Evolutionary conservation across 345 rosid species (phyloP).

Genomic region (Bretschneidera sinensis): DNA sequence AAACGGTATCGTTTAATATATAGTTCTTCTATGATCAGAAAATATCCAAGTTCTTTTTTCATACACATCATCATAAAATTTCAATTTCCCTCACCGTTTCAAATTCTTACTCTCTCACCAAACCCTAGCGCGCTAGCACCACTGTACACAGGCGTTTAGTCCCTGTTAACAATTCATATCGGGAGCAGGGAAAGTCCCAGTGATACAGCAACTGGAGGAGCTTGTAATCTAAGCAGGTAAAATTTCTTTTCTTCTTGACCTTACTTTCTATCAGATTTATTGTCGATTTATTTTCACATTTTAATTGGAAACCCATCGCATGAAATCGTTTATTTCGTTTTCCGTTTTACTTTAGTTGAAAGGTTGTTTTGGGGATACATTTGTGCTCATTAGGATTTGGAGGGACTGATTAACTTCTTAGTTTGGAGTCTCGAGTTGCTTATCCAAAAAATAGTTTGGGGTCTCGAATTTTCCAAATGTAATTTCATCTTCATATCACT

Average conservation of each 20-base stretch:
- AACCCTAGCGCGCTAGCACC: conserved; percentile 32
- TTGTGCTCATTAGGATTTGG: background rate
- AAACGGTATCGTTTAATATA: too few species aligned
- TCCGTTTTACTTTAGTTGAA: too few species aligned
- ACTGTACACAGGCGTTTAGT: background rate
- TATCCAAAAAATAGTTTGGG: too few species aligned
- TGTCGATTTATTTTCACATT: too few species aligned
- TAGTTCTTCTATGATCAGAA: too few species aligned
- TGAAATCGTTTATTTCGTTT: too few species aligned
- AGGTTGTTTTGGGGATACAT: too few species aligned
- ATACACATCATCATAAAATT: background rate
- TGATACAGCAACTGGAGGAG: background rate
- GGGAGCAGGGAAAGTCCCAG: background rate
- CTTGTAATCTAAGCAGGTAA: background rate
- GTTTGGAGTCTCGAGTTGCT: too few species aligned
- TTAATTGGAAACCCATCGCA: too few species aligned
- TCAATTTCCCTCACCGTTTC: conserved; percentile 9
- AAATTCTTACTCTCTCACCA: background rate
- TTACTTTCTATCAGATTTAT: background rate
- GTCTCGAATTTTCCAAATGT: too few species aligned
- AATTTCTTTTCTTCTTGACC: background rate
- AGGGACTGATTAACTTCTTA: background rate
- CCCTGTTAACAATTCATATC: background rate
- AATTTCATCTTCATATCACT: too few species aligned
- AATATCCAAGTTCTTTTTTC: too few species aligned